Evolutionary conservation across 2,329 filamentous ascomycete genomes (phyloP).

Genomic region (Colletotrichum cordylinicola): DNA sequence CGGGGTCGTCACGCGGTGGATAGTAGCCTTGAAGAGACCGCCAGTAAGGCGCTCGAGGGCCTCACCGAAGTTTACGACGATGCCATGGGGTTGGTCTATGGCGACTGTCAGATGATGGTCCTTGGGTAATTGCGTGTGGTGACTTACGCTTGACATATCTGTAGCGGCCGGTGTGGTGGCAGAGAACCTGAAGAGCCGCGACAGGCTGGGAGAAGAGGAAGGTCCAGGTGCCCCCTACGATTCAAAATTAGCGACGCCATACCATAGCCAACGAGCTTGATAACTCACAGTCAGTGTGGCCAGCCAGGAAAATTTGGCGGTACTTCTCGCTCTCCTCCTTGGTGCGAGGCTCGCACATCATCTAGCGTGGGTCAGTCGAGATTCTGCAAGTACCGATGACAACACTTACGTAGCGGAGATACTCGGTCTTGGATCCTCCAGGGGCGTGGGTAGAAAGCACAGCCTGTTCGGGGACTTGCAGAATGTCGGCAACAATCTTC

Average conservation of each 20-base stretch:
- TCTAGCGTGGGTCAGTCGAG: constrained; percentile 21
- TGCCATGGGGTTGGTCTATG: constrained; percentile 34
- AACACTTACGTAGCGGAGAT: constrained; percentile 37
- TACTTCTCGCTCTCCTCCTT: constrained; percentile 39
- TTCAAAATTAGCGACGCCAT: rapidly evolving
- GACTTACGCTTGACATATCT: constrained; percentile 35
- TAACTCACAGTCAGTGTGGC: constrained; percentile 42
- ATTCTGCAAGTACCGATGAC: not conserved
- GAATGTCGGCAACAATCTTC: constrained; percentile 41
- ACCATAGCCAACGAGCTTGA: rapidly evolving
- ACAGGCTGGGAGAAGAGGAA: constrained; percentile 45
- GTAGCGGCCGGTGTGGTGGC: constrained; percentile 35
- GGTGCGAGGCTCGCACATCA: constrained; percentile 42
- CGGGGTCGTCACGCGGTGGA: constrained; percentile 33
- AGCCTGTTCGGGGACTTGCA: constrained; percentile 41
- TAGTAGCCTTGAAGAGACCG: constrained; percentile 36
- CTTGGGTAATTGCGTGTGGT: rapidly evolving
- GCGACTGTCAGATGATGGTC: not conserved
- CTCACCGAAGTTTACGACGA: constrained; percentile 44
- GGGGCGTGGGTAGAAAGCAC: constrained; percentile 41
- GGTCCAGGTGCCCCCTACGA: constrained; percentile 35
- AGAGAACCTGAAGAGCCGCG: constrained; percentile 42
- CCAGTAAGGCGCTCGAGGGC: constrained; percentile 33
- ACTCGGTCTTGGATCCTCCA: constrained; percentile 39
- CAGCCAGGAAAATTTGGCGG: constrained; percentile 41